Percentiles rank a stretch among this genome's conserved stretches.
Conservation (phyloP, 805 yeast species). For the Candida cerambycidarum region DNA sequence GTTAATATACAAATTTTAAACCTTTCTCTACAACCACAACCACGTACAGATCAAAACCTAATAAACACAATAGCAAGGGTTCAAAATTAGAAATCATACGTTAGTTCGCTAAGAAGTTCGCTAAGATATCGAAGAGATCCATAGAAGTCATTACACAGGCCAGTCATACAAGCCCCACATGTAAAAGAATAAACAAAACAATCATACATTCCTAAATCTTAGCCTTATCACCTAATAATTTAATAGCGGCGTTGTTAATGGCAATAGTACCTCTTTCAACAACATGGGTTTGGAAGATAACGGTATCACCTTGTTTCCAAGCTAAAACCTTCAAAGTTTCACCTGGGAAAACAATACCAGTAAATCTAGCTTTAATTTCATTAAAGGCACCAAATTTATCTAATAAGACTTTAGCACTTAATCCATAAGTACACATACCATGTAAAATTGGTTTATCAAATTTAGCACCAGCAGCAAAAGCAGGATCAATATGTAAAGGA, state of each 20-base stretch:
- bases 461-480: constrained; percentile 82
- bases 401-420: constrained; percentile 68
- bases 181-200: no score
- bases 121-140: no score
- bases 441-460: constrained; percentile 87
- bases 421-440: constrained; percentile 87
- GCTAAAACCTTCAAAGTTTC: constrained; percentile 78
- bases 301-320: constrained; percentile 75
- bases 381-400: constrained; percentile 80
- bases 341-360: constrained; percentile 93
- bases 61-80: no score
- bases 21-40: no score
- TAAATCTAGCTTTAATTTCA: constrained; percentile 87
- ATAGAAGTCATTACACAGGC: no score
- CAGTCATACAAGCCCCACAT: no score
- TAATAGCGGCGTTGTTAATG: constrained; percentile 84
- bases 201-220: constrained; percentile 27
- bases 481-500: constrained; percentile 94
- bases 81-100: no score
- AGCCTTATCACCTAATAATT: constrained; percentile 43
- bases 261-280: constrained; percentile 77
- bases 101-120: no score
- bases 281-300: constrained; percentile 78
- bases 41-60: no score
- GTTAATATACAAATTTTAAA: constrained; percentile 2